Conservation (phyloP, 345 rosid genomes). For the Eutrema japonicum region DNA sequence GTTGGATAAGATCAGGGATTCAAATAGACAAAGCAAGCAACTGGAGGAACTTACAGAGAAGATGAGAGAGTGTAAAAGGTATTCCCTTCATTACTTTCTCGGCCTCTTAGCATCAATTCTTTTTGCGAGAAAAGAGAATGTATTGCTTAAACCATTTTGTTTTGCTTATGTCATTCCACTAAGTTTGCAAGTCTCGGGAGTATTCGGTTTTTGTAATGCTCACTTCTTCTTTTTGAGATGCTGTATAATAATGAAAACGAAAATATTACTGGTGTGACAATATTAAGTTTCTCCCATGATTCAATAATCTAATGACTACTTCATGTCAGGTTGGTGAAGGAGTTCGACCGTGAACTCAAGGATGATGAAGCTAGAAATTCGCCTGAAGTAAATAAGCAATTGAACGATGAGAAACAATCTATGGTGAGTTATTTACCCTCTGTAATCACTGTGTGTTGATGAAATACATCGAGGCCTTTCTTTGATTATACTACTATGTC, state of each 20-base stretch:
- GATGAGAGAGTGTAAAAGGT: slow-evolving; percentile 99
- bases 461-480: not conserved
- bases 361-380: slow-evolving; percentile 81
- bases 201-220: not conserved
- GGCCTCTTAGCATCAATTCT: not conserved
- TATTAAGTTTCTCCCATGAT: not conserved
- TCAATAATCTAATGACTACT: not conserved
- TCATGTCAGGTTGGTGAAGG: slow-evolving; percentile 78
- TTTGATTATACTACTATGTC: not conserved
- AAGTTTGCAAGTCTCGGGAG: not conserved
- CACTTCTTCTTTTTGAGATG: not conserved
- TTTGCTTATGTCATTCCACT: not conserved
- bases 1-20: slow-evolving; percentile 93
- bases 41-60: slow-evolving; percentile 92
- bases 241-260: not conserved
- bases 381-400: slow-evolving; percentile 78
- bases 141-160: not conserved
- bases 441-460: not conserved
- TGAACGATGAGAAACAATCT: slow-evolving; percentile 97
- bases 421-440: slow-evolving; percentile 57
- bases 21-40: slow-evolving; percentile 91
- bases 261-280: slow-evolving; percentile 1
- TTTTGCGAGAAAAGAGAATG: not conserved
- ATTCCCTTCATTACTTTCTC: not conserved
- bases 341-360: slow-evolving; percentile 86